Evolutionary conservation across 768 basidiomycete species (phyloP).

Genomic region (Mycena latifolia): DNA sequence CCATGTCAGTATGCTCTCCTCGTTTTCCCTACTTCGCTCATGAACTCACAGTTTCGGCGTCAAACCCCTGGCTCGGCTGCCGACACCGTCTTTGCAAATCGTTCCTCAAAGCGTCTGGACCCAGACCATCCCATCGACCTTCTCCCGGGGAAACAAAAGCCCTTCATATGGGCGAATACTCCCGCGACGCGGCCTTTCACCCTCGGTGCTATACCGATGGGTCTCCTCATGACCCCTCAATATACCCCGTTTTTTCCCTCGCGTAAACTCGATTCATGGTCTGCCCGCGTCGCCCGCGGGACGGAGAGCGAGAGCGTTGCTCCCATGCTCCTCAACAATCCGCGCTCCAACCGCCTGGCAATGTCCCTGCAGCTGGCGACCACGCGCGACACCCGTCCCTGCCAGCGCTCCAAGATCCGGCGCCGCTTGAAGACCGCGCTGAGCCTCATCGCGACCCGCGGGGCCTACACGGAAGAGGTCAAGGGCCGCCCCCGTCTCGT

Average conservation of each 20-base stretch:
- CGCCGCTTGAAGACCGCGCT: conserved; percentile 54
- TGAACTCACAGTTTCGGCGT: conserved; percentile 49
- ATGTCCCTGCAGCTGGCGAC: conserved; percentile 57
- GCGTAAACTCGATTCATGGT: conserved; percentile 5
- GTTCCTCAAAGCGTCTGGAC: conserved; percentile 41
- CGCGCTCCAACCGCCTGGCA: conserved; percentile 40
- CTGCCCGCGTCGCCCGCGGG: conserved; percentile 14
- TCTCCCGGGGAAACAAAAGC: neutral
- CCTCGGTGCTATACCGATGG: conserved; percentile 12
- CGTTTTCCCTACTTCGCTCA: neutral
- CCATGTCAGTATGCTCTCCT: conserved; percentile 44
- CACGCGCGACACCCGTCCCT: conserved; percentile 38
- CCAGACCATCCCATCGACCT: conserved; percentile 48
- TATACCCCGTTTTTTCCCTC: no score
- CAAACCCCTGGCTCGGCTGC: conserved; percentile 54
- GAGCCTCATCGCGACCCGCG: conserved; percentile 54
- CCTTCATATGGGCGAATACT: conserved; percentile 5
- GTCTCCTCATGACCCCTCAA: conserved; percentile 5
- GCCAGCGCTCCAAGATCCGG: conserved; percentile 47
- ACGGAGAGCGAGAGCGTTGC: conserved; percentile 20
- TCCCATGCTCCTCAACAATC: conserved; percentile 37
- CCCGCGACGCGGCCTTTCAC: conserved; percentile 1
- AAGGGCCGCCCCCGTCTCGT: conserved; percentile 32
- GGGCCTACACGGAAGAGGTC: conserved; percentile 46
- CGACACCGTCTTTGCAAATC: conserved; percentile 30